Evolutionary conservation across 306 rosid species (phyloP).

Genomic region (Pyrus communis): DNA sequence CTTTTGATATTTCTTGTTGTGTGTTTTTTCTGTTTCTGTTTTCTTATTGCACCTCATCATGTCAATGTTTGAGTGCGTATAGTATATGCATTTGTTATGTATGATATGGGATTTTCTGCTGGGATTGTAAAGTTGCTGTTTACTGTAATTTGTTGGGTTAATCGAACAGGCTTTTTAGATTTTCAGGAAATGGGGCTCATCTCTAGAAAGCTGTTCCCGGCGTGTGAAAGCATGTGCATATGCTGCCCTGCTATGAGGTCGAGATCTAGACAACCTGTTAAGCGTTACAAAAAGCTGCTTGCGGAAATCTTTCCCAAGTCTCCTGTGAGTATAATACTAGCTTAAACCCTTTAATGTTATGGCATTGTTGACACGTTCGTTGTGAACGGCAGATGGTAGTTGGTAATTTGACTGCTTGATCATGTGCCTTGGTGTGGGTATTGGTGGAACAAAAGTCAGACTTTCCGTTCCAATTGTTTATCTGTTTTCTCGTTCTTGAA

Average conservation of each 20-base stretch:
- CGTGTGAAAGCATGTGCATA: conserved; percentile 91
- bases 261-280: conserved; percentile 89
- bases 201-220: conserved; percentile 89
- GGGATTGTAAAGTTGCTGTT: not conserved
- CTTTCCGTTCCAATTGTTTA: not conserved
- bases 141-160: not conserved
- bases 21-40: not conserved
- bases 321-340: conserved; percentile 35
- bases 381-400: not conserved
- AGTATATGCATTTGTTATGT: not conserved
- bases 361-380: not conserved
- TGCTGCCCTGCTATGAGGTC: conserved; percentile 98
- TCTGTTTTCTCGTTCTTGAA: not conserved
- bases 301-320: conserved; percentile 91
- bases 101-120: not conserved
- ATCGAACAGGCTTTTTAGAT: not conserved
- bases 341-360: not conserved
- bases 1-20: not conserved
- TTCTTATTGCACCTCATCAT: not conserved
- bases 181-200: conserved; percentile 76
- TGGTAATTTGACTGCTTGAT: not conserved
- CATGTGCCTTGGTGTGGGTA: not conserved
- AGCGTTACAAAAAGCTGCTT: conserved; percentile 85
- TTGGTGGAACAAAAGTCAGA: not conserved
- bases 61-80: not conserved